These are phyloP conservation scores for Phytophthora cactorum DNA, from an alignment of 352 stramenopile genomes.

Conservation along the genomic window DNA sequence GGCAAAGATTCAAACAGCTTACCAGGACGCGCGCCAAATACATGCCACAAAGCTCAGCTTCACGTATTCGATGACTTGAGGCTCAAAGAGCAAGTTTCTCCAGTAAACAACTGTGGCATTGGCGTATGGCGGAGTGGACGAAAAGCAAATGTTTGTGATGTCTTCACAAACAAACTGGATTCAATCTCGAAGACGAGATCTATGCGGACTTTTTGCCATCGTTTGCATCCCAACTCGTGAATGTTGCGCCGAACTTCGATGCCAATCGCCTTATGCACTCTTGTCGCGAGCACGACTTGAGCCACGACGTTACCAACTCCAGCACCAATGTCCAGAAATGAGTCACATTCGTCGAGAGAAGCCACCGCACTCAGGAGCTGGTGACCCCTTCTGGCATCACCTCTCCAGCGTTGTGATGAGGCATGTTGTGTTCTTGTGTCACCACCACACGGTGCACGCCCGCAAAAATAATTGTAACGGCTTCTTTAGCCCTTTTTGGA, in stretches of 20 bases:
- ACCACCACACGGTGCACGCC: neutral
- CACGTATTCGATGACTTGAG: too few species aligned
- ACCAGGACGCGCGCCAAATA: too few species aligned
- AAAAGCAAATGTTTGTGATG: too few species aligned
- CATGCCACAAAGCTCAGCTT: too few species aligned
- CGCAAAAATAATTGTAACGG: neutral
- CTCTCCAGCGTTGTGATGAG: neutral
- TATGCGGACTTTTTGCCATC: too few species aligned
- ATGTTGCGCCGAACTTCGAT: neutral
- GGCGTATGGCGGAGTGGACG: too few species aligned
- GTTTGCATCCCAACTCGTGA: too few species aligned
- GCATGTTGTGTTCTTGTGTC: neutral
- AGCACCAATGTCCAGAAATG: neutral
- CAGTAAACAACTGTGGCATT: too few species aligned
- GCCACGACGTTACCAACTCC: neutral
- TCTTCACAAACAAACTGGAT: too few species aligned
- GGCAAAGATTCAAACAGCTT: too few species aligned
- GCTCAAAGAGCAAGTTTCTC: too few species aligned
- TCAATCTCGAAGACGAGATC: too few species aligned
- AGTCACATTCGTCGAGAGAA: neutral
- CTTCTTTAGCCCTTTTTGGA: neutral
- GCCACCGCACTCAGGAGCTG: neutral
- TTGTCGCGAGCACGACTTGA: neutral
- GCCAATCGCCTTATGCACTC: neutral
- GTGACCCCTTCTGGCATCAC: neutral